Evolutionary conservation across 352 stramenopile species (phyloP).

Genomic region (Phytophthora constricta): DNA sequence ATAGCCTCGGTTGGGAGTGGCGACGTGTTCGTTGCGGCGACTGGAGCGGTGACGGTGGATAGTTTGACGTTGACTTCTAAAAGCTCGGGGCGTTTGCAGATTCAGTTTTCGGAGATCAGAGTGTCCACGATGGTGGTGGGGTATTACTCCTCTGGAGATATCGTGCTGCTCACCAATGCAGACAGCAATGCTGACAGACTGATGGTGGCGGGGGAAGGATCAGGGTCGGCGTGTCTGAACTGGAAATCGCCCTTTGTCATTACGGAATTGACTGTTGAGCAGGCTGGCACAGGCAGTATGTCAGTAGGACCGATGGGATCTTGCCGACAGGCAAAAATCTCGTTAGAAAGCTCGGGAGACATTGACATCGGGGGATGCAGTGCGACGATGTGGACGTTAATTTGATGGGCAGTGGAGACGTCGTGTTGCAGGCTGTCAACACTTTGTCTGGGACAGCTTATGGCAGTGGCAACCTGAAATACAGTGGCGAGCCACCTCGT

Average conservation of each 20-base stretch:
- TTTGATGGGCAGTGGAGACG: conserved; percentile 46
- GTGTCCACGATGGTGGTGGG: conserved; percentile 17
- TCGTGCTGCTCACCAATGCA: conserved; percentile 3
- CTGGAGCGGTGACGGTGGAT: conserved; percentile 21
- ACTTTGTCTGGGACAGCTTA: conserved; percentile 21
- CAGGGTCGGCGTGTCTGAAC: conserved; percentile 26
- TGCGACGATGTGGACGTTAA: conserved; percentile 43
- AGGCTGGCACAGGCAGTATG: conserved; percentile 25
- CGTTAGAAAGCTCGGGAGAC: conserved; percentile 36
- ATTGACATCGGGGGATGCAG: conserved; percentile 45
- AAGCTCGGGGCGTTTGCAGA: conserved; percentile 26
- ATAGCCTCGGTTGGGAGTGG: conserved; percentile 25
- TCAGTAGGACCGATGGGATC: conserved; percentile 20
- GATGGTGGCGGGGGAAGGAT: conserved; percentile 12
- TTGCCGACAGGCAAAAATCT: conserved; percentile 21
- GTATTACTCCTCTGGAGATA: conserved; percentile 27
- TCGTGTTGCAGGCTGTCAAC: conserved; percentile 44
- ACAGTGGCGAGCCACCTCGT: conserved; percentile 10
- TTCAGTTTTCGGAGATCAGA: conserved; percentile 15
- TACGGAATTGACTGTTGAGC: conserved; percentile 13
- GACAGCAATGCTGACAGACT: conserved; percentile 18
- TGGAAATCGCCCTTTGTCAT: conserved; percentile 8
- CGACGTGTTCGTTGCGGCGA: conserved; percentile 19
- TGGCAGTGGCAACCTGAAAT: conserved; percentile 24
- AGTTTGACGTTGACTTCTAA: conserved; percentile 23